Evolutionary conservation across 192 early-diverging fungal species (phyloP), one percentile per base, ranked within the genome.

Genomic region (Coemansia sp.): DNA sequence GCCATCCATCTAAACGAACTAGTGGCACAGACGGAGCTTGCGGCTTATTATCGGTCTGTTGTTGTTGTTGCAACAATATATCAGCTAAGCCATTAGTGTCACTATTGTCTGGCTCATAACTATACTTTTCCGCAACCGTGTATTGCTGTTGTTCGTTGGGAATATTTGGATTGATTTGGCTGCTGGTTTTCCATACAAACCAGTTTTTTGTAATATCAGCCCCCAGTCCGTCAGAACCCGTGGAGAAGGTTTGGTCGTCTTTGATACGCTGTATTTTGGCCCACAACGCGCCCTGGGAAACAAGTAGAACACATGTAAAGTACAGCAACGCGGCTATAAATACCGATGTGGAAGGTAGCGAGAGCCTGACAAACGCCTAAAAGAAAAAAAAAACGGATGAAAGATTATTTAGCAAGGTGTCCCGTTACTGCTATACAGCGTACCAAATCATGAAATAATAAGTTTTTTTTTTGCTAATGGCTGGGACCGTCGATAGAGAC

Each of bases 1-100:
- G 81, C 81, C 81, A 83, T 2, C 81, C 81, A 0, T 37, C 54
- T 8, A 83, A 64, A 22, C 81, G 70, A 51, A 38, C 57, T 28
- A 83, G 52, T 11, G 57, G 57, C 57, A 59, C 11, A 18, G 57
- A 37, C 15, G 57, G 57, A 14, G 11, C 18, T 5, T 3, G 18
- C 18, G 20, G 22, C 33, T 45, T 36, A 17, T 38, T 36, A 8
- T 61, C 36, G 17, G 54, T 34, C 12, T 56, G 32, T 28, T 28
- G 22, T 28, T 28, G 22, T 28, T 28, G 22, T 22, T 5, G 32
- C 20, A 22, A 56, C 17, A 22, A 33, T 15, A 22, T 22, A 22
- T 34, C 4, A 22, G 45, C 45, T 48, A 48, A 22, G 54, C 54
- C 54, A 56, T 33, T 12, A 34, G 18, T 56, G 18, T 54, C 5